A percentile compares a stretch with the other conserved stretches of the same genome.
These are phyloP conservation scores for Alisma plantagoaquatica DNA, from an alignment of 106 monocot genomes.

Conservation along the genomic window DNA sequence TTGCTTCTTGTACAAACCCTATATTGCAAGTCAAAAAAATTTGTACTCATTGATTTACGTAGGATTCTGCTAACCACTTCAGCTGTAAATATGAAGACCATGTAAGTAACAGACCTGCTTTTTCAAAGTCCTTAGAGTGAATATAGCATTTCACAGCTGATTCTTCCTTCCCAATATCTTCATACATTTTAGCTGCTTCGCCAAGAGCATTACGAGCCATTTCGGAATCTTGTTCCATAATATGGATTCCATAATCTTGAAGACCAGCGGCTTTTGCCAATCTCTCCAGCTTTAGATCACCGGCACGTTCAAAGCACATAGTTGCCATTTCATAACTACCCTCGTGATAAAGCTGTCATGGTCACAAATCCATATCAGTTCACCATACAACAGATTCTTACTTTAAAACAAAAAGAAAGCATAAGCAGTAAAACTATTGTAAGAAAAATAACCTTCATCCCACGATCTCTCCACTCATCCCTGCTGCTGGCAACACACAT, in stretches of 20 bases:
- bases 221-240: slow-evolving; percentile 20
- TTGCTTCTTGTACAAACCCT: too few relatives aligned
- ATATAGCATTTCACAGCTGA: slow-evolving; percentile 41
- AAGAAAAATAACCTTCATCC: slow-evolving; percentile 38
- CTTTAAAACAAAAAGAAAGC: background rate
- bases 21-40: too few relatives aligned
- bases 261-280: slow-evolving; percentile 59
- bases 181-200: slow-evolving; percentile 56
- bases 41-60: too few relatives aligned
- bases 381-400: background rate
- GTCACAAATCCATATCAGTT: background rate
- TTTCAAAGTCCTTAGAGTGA: slow-evolving; percentile 30
- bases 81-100: too few relatives aligned
- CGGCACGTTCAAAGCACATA: slow-evolving; percentile 58
- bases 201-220: slow-evolving; percentile 14
- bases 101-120: slow-evolving; percentile 50
- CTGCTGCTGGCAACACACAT: slow-evolving; percentile 32
- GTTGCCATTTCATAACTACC: slow-evolving; percentile 52
- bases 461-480: slow-evolving; percentile 46
- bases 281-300: slow-evolving; percentile 31
- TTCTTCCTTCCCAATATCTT: slow-evolving; percentile 37
- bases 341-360: slow-evolving; percentile 33
- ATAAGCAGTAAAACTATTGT: background rate
- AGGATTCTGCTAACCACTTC: too few relatives aligned
- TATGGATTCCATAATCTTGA: slow-evolving; percentile 25